Evolutionary conservation across 495 filamentous ascomycete species (phyloP).

Genomic region (Viridothelium virens): DNA sequence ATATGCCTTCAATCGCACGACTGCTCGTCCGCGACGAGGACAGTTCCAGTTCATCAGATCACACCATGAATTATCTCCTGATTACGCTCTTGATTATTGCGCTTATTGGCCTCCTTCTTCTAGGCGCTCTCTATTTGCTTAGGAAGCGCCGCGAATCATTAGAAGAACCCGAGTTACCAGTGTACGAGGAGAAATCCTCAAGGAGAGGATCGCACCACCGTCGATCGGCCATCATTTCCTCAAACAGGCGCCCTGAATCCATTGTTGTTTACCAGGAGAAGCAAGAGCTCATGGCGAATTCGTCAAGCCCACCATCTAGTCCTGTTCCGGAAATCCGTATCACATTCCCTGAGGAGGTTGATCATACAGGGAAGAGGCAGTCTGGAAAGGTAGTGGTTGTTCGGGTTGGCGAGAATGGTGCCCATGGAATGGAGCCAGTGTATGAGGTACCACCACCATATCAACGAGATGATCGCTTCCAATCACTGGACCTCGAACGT

Average conservation of each 20-base stretch:
- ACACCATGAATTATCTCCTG: slow-evolving; percentile 61
- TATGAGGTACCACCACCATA: slow-evolving; percentile 83
- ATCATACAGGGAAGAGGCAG: slow-evolving; percentile 68
- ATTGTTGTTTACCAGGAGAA: slow-evolving; percentile 69
- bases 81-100: slow-evolving; percentile 73
- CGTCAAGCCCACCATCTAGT: slow-evolving; percentile 65
- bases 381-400: slow-evolving; percentile 89
- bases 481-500: slow-evolving; percentile 85
- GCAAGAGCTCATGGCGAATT: slow-evolving; percentile 62
- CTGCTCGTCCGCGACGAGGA: slow-evolving; percentile 37
- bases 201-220: slow-evolving; percentile 37
- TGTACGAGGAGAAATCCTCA: slow-evolving; percentile 39
- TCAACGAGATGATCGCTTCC: slow-evolving; percentile 68
- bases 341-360: slow-evolving; percentile 93
- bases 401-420: slow-evolving; percentile 74
- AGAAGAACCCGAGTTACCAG: slow-evolving; percentile 44
- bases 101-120: slow-evolving; percentile 56
- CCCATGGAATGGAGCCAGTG: slow-evolving; percentile 74
- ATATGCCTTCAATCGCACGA: slow-evolving; percentile 1
- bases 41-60: slow-evolving; percentile 37
- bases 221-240: slow-evolving; percentile 27
- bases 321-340: slow-evolving; percentile 93
- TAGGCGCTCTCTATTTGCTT: slow-evolving; percentile 60
- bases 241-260: slow-evolving; percentile 55
- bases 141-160: slow-evolving; percentile 54